Evolutionary conservation across 2,329 filamentous ascomycete genomes (phyloP).

Genomic region (Nannizzia gypsea): DNA sequence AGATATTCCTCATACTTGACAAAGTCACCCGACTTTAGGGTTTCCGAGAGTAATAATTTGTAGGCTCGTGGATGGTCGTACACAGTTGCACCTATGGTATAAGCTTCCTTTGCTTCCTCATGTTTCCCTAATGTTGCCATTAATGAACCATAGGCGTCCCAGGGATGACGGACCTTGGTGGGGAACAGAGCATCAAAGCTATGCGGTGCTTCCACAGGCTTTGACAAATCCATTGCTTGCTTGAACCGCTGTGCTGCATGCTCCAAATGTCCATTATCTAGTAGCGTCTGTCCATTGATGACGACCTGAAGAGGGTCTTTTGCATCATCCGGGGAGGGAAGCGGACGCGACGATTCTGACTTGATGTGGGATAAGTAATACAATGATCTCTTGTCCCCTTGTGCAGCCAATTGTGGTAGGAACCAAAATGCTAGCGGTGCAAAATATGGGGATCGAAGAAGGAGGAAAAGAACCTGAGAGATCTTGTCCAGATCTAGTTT

Average conservation of each 20-base stretch:
- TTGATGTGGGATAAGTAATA: neutral
- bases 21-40: constrained; percentile 18
- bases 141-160: constrained; percentile 20
- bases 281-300: neutral
- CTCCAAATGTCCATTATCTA: constrained; percentile 8
- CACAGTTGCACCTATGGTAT: constrained; percentile 20
- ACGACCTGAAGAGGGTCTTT: neutral
- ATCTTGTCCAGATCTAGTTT: neutral
- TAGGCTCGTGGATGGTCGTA: constrained; percentile 23
- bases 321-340: neutral
- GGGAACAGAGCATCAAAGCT: constrained; percentile 6
- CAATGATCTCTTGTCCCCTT: neutral
- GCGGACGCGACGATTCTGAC: neutral
- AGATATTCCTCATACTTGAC: constrained; percentile 27
- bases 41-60: constrained; percentile 17
- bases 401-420: neutral
- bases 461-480: neutral
- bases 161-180: constrained; percentile 16
- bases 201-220: neutral
- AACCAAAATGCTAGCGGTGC: neutral
- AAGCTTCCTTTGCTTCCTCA: constrained; percentile 15
- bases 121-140: constrained; percentile 13
- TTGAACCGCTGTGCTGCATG: constrained; percentile 8
- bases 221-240: constrained; percentile 10
- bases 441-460: neutral